phyloP scores from a whole-genome alignment of 169 alveolate species.

The Haemoproteus tartakovskyi region DNA sequence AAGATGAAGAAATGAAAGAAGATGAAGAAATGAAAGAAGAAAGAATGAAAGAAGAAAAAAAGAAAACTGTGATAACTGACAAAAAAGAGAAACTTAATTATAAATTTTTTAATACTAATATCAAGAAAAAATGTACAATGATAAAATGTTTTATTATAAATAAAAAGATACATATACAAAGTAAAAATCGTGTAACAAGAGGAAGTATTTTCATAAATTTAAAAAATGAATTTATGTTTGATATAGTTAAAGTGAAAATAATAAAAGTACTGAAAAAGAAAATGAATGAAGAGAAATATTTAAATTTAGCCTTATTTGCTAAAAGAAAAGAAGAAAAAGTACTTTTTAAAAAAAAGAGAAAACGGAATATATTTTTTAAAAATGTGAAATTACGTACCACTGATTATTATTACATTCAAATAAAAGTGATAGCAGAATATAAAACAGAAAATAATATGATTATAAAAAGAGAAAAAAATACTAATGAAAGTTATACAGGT shows the following conservation, averaged over 20 bases:
- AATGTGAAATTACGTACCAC: constrained; percentile 7
- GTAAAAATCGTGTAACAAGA: constrained; percentile 4
- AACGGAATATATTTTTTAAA: constrained; percentile 20
- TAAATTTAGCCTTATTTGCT: constrained; percentile 5
- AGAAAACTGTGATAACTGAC: too few species aligned
- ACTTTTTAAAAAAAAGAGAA: constrained; percentile 17
- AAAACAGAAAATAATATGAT: background rate
- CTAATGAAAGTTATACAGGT: background rate
- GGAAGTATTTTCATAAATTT: constrained; percentile 47
- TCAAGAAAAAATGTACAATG: background rate
- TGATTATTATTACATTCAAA: constrained; percentile 4
- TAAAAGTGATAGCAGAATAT: constrained; percentile 3
- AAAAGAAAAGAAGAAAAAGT: constrained; percentile 3
- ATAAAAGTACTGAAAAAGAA: constrained; percentile 15
- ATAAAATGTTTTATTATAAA: background rate
- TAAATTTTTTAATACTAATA: too few species aligned
- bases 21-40: background rate
- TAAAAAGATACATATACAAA: constrained; percentile 19
- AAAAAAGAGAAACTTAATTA: too few species aligned
- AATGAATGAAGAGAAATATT: background rate
- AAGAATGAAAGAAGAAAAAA: background rate
- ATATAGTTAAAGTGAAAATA: constrained; percentile 21
- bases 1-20: background rate
- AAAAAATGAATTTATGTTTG: constrained; percentile 7
- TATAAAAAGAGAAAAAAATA: background rate